phyloP scores from a whole-genome alignment of 805 yeast genomes.

The Lachancea fermentati region DNA sequence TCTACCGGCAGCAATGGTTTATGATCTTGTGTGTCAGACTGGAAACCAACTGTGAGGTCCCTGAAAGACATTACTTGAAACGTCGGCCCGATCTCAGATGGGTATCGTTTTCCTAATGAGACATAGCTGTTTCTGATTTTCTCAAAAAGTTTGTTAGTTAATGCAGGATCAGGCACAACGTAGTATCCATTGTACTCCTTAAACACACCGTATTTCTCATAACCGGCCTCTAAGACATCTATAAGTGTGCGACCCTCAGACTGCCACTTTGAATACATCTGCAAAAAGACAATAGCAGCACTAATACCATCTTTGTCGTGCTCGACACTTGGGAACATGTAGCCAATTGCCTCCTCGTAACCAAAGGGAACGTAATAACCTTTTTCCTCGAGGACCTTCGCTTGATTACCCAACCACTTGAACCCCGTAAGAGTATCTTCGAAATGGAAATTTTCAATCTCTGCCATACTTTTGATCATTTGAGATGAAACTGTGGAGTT shows the following conservation, averaged over 20 bases:
- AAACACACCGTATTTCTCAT: slow-evolving; percentile 66
- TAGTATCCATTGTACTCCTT: slow-evolving; percentile 88
- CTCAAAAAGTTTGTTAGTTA: slow-evolving; percentile 51
- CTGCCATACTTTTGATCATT: slow-evolving; percentile 65
- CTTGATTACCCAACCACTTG: slow-evolving; percentile 94
- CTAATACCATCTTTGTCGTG: slow-evolving; percentile 92
- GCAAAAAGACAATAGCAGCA: slow-evolving; percentile 72
- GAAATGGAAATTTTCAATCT: slow-evolving; percentile 51
- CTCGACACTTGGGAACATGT: slow-evolving; percentile 68
- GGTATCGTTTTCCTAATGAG: slow-evolving; percentile 30
- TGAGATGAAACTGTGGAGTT: slow-evolving; percentile 94
- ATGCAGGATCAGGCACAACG: slow-evolving; percentile 47
- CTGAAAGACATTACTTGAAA: slow-evolving; percentile 63
- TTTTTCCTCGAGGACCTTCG: slow-evolving; percentile 57
- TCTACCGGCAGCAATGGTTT: slow-evolving; percentile 68
- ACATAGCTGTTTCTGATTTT: slow-evolving; percentile 39
- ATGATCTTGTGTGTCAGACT: slow-evolving; percentile 55
- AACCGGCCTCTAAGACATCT: slow-evolving; percentile 53
- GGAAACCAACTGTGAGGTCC: slow-evolving; percentile 79
- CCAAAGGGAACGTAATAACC: slow-evolving; percentile 81
- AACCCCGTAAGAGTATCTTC: slow-evolving; percentile 90
- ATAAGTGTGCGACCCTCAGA: slow-evolving; percentile 33
- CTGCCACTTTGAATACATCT: slow-evolving; percentile 55
- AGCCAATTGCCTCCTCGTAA: slow-evolving; percentile 94
- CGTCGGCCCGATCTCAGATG: slow-evolving; percentile 45